A percentile compares a stretch with the other conserved stretches of the same genome.
Evolutionary conservation across 257 asterid genomes (phyloP).

Genomic region (Salvia hispanica): DNA sequence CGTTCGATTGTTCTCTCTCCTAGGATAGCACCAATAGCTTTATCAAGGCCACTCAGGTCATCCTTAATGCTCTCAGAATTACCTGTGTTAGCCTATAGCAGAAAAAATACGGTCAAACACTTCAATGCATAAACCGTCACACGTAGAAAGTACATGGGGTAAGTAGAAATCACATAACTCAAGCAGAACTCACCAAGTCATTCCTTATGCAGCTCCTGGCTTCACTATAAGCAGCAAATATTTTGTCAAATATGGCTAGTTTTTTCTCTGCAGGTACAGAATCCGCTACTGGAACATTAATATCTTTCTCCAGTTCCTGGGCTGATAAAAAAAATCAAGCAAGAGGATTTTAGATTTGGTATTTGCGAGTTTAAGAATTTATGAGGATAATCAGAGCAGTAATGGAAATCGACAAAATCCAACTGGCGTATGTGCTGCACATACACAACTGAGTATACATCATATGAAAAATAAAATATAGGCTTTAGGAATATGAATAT

Average conservation of each 20-base stretch:
- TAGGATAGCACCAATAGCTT: constrained; percentile 88
- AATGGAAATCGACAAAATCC: neutral
- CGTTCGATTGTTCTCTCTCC: constrained; percentile 95
- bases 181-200: constrained; percentile 68
- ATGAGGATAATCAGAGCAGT: constrained; percentile 16
- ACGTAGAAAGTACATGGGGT: constrained; percentile 8
- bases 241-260: constrained; percentile 75
- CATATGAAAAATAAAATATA: neutral
- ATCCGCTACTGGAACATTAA: constrained; percentile 74
- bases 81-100: constrained; percentile 75
- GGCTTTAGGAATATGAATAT: neutral
- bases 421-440: neutral
- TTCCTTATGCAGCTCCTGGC: constrained; percentile 83
- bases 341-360: constrained; percentile 38
- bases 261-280: constrained; percentile 78
- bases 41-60: constrained; percentile 94
- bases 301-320: constrained; percentile 92
- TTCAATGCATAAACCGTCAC: constrained; percentile 1
- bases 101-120: constrained; percentile 20
- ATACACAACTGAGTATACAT: constrained; percentile 5
- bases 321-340: constrained; percentile 56
- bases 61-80: constrained; percentile 86
- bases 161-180: constrained; percentile 9
- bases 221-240: constrained; percentile 86
- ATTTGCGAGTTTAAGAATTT: constrained; percentile 13